Conservation (phyloP, 257 asterid genomes). For the Salvia hispanica region DNA sequence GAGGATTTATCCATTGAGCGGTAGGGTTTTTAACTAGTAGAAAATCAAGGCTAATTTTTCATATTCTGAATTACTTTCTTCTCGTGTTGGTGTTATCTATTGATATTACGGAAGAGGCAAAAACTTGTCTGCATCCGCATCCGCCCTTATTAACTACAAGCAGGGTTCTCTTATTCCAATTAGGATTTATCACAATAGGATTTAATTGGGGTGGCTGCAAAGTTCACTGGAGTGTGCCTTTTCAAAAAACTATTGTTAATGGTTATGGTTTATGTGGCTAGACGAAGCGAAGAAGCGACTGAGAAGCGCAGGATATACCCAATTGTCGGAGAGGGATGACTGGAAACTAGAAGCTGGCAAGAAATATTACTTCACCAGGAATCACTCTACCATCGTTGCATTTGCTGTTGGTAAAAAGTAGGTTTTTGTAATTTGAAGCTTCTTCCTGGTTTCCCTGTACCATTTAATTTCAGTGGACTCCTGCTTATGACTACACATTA, state of each 20-base stretch:
- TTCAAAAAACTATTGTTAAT: neutral
- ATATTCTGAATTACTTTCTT: neutral
- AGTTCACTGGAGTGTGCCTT: too few species aligned
- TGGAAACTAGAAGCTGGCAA: constrained; percentile 86
- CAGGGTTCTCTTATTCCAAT: too few species aligned
- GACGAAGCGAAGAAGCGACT: constrained; percentile 80
- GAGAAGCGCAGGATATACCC: constrained; percentile 72
- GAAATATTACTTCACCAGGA: constrained; percentile 91
- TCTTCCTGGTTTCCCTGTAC: neutral
- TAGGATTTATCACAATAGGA: too few species aligned
- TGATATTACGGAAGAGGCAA: neutral
- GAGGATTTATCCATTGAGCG: neutral
- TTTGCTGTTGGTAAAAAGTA: constrained; percentile 94
- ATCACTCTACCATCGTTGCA: constrained; percentile 87
- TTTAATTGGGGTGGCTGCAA: too few species aligned
- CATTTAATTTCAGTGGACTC: neutral
- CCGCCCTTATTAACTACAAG: too few species aligned
- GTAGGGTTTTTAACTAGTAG: constrained; percentile 8
- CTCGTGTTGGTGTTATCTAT: neutral
- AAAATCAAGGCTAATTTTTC: neutral
- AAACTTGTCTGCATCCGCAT: too few species aligned
- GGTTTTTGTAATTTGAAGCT: constrained; percentile 21
- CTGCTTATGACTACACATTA: neutral
- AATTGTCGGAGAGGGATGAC: constrained; percentile 76
- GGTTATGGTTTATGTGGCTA: constrained; percentile 31